A percentile compares a stretch with the other conserved stretches of the same genome.
Conservation (phyloP, 441 rosid genomes). For the Eruca vesicaria region DNA sequence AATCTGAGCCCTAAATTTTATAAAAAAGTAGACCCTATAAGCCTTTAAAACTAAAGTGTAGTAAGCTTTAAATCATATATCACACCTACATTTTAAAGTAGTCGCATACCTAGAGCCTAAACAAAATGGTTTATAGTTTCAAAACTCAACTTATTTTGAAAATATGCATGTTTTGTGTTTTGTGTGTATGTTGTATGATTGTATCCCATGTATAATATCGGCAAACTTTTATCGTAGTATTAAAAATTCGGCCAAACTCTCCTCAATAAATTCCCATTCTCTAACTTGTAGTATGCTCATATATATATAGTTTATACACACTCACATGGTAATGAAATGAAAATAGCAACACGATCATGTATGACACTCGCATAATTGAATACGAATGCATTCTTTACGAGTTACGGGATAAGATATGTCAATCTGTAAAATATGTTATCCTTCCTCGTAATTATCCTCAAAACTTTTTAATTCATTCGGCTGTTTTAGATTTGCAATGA, state of each 20-base stretch:
- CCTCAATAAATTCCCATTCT: neutral
- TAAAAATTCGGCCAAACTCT: neutral
- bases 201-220: neutral
- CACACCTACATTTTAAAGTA: too few species aligned
- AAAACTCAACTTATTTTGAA: neutral
- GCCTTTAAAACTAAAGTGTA: neutral
- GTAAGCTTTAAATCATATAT: neutral
- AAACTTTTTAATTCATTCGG: neutral
- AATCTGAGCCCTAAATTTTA: neutral
- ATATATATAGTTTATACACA: neutral
- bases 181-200: neutral
- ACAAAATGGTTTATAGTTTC: neutral
- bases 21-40: neutral
- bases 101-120: neutral
- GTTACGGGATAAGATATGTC: neutral
- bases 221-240: neutral
- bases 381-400: neutral
- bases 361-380: neutral
- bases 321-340: neutral
- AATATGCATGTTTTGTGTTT: neutral
- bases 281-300: neutral
- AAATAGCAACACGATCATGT: slow-evolving; percentile 2
- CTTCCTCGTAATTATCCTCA: slow-evolving; percentile 10
- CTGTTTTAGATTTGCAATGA: neutral
- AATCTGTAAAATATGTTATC: neutral